phyloP scores from a whole-genome alignment of 768 basidiomycete genomes.

The Boletus sp. region DNA sequence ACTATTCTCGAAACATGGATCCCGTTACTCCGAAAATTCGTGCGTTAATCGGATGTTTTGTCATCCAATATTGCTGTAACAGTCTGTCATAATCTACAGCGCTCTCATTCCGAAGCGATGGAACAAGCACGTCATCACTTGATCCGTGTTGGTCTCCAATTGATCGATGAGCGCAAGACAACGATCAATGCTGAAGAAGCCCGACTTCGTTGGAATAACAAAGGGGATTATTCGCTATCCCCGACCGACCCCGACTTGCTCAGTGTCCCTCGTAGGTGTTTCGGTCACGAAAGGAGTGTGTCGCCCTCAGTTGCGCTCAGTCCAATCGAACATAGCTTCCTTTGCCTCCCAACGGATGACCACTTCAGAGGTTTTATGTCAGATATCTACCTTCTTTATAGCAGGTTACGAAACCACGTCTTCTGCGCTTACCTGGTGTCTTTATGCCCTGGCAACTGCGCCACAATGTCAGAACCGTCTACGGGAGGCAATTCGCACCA shows the following conservation, averaged over 20 bases:
- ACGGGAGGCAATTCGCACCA: slow-evolving; percentile 40
- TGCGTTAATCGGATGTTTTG: slow-evolving; percentile 23
- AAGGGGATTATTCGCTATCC: slow-evolving; percentile 6
- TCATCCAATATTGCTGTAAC: slow-evolving; percentile 5
- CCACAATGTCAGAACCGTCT: slow-evolving; percentile 45
- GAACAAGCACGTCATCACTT: slow-evolving; percentile 44
- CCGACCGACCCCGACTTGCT: slow-evolving; percentile 41
- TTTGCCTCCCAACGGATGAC: slow-evolving; percentile 48
- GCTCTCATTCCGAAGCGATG: slow-evolving; percentile 44
- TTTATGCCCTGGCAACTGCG: slow-evolving; percentile 52
- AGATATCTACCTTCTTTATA: slow-evolving; percentile 62
- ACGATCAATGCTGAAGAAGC: slow-evolving; percentile 35
- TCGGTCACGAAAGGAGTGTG: neutral
- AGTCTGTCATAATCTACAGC: slow-evolving; percentile 31
- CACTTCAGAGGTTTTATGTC: slow-evolving; percentile 54
- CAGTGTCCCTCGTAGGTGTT: slow-evolving; percentile 47
- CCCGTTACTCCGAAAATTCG: slow-evolving; percentile 50
- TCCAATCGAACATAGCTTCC: slow-evolving; percentile 54
- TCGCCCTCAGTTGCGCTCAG: slow-evolving; percentile 30
- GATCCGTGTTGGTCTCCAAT: slow-evolving; percentile 48
- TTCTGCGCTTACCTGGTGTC: slow-evolving; percentile 57
- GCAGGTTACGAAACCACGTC: slow-evolving; percentile 66
- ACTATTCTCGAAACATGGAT: slow-evolving; percentile 58
- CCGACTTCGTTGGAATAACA: slow-evolving; percentile 10
- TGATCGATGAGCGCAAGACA: slow-evolving; percentile 49